phyloP scores from a whole-genome alignment of 306 rosid genomes.

The Hippophae tibetana region DNA sequence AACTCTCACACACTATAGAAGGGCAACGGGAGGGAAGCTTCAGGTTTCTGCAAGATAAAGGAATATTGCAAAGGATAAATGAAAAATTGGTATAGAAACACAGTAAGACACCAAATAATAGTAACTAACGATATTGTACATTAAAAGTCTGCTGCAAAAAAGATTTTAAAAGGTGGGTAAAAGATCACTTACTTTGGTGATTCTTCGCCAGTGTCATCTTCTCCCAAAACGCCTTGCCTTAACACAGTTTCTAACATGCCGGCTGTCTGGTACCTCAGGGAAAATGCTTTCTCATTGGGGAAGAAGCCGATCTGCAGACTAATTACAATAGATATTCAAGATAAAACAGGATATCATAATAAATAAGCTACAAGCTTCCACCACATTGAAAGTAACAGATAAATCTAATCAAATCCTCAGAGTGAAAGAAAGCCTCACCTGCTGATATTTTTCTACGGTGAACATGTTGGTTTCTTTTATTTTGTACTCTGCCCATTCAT shows the following conservation, averaged over 20 bases:
- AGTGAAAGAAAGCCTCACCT: conserved; percentile 47
- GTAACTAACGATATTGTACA: too few species aligned
- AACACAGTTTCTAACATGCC: conserved; percentile 87
- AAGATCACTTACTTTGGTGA: conserved; percentile 60
- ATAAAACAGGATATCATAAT: conserved; percentile 32
- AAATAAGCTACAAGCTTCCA: conserved; percentile 8
- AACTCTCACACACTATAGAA: conserved; percentile 83
- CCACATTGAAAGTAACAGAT: background rate
- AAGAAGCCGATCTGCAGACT: conserved; percentile 96
- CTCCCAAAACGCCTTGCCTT: conserved; percentile 90
- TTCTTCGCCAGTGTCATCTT: conserved; percentile 92
- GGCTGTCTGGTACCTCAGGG: conserved; percentile 88
- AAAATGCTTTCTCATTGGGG: conserved; percentile 75
- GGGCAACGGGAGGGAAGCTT: conserved; percentile 87
- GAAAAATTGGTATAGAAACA: background rate
- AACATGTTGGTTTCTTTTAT: conserved; percentile 92
- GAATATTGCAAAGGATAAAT: conserved; percentile 3
- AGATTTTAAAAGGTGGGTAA: conserved; percentile 1
- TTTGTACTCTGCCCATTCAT: conserved; percentile 90
- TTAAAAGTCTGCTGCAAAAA: too few species aligned
- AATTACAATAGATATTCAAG: conserved; percentile 52
- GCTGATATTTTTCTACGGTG: conserved; percentile 90
- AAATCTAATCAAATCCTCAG: background rate
- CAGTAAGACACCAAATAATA: background rate
- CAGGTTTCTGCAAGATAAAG: conserved; percentile 53